These are phyloP conservation scores for Trichoderma orchidacearum DNA, from an alignment of 495 filamentous ascomycete species.

Conservation along the genomic window DNA sequence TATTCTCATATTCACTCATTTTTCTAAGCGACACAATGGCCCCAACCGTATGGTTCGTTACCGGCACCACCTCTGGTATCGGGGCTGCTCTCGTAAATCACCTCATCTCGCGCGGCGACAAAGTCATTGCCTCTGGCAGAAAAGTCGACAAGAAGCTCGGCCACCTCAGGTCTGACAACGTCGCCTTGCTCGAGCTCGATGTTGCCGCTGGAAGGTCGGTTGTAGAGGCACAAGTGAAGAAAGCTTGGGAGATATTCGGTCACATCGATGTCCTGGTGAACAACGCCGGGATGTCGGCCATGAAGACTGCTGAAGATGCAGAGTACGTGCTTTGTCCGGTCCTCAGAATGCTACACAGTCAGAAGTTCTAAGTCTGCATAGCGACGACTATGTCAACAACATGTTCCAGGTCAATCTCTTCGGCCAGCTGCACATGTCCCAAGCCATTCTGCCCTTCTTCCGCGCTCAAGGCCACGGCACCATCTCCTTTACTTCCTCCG, in stretches of 20 bases:
- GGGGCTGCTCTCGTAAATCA: constrained; percentile 18
- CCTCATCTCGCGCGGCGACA: constrained; percentile 29
- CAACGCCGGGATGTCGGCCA: constrained; percentile 15
- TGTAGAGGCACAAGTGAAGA: constrained; percentile 7
- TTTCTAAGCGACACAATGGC: not conserved
- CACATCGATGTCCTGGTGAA: constrained; percentile 20
- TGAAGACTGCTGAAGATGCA: constrained; percentile 11
- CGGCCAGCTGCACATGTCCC: constrained; percentile 19
- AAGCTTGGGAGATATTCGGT: constrained; percentile 4
- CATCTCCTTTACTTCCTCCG: constrained; percentile 13
- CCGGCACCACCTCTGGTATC: constrained; percentile 16
- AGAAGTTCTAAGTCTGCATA: not conserved
- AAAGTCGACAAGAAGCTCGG: constrained; percentile 16
- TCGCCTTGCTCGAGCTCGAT: constrained; percentile 27
- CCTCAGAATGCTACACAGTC: not conserved
- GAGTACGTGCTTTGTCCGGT: constrained; percentile 6
- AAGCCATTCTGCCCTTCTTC: constrained; percentile 15
- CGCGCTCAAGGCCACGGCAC: constrained; percentile 9
- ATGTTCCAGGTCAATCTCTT: constrained; percentile 26
- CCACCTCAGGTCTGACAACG: constrained; percentile 6
- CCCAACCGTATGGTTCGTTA: constrained; percentile 14
- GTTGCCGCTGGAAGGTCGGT: constrained; percentile 13
- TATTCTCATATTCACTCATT: not conserved
- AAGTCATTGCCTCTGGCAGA: constrained; percentile 28
- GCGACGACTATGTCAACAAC: constrained; percentile 20